Conservation (phyloP, 495 filamentous ascomycete genomes). For the Penicillium turbatum region DNA sequence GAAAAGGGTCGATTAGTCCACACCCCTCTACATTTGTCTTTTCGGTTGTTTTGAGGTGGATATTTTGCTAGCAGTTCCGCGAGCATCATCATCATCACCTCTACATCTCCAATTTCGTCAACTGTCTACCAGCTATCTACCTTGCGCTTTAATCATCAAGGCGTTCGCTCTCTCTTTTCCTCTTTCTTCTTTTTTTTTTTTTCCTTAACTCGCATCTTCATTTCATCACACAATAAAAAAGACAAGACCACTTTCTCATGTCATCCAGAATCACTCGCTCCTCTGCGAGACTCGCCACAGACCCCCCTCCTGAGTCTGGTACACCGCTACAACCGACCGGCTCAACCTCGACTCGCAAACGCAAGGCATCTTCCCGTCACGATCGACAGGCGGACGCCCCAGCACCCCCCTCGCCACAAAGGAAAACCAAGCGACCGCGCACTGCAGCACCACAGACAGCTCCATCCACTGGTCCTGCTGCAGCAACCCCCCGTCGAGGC, state of each 20-base stretch:
- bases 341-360: constrained; percentile 50
- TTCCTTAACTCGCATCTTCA: background rate
- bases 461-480: constrained; percentile 39
- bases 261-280: constrained; percentile 80
- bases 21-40: background rate
- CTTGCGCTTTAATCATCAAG: constrained; percentile 10
- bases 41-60: background rate
- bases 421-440: constrained; percentile 43
- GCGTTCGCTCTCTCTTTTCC: constrained; percentile 4
- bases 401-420: constrained; percentile 39
- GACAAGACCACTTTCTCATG: constrained; percentile 57
- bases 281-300: constrained; percentile 71
- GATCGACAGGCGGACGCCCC: constrained; percentile 37
- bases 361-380: constrained; percentile 48
- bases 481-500: constrained; percentile 52
- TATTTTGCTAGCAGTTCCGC: background rate
- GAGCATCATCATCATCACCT: background rate
- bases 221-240: constrained; percentile 7
- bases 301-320: constrained; percentile 41
- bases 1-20: background rate
- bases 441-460: constrained; percentile 38
- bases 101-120: constrained; percentile 2
- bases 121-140: constrained; percentile 9
- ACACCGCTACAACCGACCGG: constrained; percentile 33
- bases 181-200: constrained; percentile 7